Conservation (phyloP, 306 rosid species). For the Castanospermum australe region DNA sequence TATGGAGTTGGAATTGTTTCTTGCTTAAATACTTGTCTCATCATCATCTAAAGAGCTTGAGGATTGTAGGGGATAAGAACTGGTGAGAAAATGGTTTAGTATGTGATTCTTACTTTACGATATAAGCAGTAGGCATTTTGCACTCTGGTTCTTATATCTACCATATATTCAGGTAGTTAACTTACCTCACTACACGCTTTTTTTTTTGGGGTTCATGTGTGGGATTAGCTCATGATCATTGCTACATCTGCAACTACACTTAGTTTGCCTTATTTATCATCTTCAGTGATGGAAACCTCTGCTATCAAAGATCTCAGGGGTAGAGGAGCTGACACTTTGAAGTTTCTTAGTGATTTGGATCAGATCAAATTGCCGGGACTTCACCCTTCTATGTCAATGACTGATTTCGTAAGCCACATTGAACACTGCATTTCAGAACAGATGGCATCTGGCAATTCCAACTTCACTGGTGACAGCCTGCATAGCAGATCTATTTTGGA, state of each 20-base stretch:
- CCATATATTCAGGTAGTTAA: no score
- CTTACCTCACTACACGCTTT: neutral
- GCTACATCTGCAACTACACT: neutral
- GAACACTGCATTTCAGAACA: constrained; percentile 64
- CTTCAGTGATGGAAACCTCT: constrained; percentile 39
- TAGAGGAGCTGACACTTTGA: constrained; percentile 41
- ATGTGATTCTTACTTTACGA: no score
- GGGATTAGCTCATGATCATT: neutral
- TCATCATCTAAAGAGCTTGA: no score
- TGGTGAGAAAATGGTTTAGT: no score
- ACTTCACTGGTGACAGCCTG: constrained; percentile 33
- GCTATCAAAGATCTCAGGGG: constrained; percentile 35
- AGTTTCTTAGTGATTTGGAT: constrained; percentile 48
- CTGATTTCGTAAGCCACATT: constrained; percentile 63
- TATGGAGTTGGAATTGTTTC: neutral
- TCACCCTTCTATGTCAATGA: constrained; percentile 68
- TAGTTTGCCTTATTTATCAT: neutral
- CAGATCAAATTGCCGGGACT: constrained; percentile 69
- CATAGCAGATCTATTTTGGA: constrained; percentile 48
- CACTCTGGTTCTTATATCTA: no score
- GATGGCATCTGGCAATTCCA: constrained; percentile 42
- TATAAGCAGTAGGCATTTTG: no score
- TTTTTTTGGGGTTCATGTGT: neutral
- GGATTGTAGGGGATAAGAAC: no score
- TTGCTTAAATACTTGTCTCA: no score